phyloP scores from a whole-genome alignment of 495 filamentous ascomycete genomes.

The Trichocladium uniseriatum region DNA sequence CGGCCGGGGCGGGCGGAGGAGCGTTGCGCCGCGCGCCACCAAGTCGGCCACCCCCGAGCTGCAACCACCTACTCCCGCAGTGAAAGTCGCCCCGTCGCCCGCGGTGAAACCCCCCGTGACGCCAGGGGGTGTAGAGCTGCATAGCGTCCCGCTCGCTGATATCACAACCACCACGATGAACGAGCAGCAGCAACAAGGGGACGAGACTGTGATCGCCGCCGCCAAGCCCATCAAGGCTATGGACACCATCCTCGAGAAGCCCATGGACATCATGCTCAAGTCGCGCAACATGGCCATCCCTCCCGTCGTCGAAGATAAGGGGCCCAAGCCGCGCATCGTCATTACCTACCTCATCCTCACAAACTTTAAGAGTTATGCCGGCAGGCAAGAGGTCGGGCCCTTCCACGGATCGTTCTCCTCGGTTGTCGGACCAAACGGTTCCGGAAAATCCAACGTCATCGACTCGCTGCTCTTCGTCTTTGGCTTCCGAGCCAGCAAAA shows the following conservation, averaged over 20 bases:
- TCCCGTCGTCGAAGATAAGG: conserved; percentile 57
- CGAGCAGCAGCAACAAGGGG: conserved; percentile 18
- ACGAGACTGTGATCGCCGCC: conserved; percentile 34
- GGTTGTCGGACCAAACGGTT: conserved; percentile 94
- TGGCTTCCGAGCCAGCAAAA: conserved; percentile 96
- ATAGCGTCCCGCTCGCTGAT: conserved; percentile 62
- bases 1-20: conserved; percentile 67
- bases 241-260: conserved; percentile 69
- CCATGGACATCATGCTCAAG: conserved; percentile 91
- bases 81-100: conserved; percentile 35
- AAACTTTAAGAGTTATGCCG: conserved; percentile 99
- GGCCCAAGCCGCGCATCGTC: conserved; percentile 74
- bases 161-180: conserved; percentile 68
- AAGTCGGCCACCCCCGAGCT: conserved; percentile 43
- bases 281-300: conserved; percentile 63
- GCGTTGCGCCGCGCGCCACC: conserved; percentile 45
- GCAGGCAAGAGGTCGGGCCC: conserved; percentile 86
- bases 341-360: conserved; percentile 82
- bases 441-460: conserved; percentile 97
- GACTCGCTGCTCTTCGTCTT: conserved; percentile 97
- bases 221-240: conserved; percentile 62
- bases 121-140: conserved; percentile 34
- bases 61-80: conserved; percentile 39
- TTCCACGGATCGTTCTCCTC: conserved; percentile 99
- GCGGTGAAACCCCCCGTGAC: too few species aligned